Base-by-base conservation (phyloP, 768 basidiomycete species). In the Crassisporium funariophilum region DNA sequence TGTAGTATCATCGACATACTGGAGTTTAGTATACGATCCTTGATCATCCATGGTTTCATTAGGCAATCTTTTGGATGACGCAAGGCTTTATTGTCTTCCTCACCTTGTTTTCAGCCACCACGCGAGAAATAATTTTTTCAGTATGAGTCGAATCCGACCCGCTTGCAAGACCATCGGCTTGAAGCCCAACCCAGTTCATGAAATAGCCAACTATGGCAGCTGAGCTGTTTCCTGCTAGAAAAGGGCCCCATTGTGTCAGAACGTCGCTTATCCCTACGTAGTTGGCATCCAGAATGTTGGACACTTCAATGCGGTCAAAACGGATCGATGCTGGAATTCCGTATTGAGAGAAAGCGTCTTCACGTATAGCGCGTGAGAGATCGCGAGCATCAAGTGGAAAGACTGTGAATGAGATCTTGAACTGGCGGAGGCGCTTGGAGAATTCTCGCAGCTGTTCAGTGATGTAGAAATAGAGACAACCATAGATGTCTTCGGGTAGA, bases 261-360 rank as follows among this genome's bases (percentile, higher is more conserved):
- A 74, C 65, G 1, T 39, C 22, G 12, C 42, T 46, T 9, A 74
- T 59, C 9, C 76, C 76, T 17, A 66, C 65, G 34, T 76, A 77
- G 12, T 72, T 66, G 9, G 35, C 39, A 44, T 79, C 76, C 44
- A 75, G 41, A 29, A 76, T 73, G 46, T 78, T 79, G 3, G 78
- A 78, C 6, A 75, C 72, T 15, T 76, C 69, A 35, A 79, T 70
- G 1, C 78, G 69, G 49, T 79, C 73, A 41, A 78, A 79, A 16
- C 52, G 48, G 10, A 47, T 53, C 0, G 57, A 54, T 0, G 62
- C 7, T 1, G 65, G 57, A 24, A 71, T 25, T 6, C 57, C 60
- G 20, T 38, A 56, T 2, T 41, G 21, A 1, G 52, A 4, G 23
- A 63, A 40, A 0, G 7, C 8, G 13, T 60, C 59, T 6, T 56